Evolutionary conservation across 371 early-diverging fungal genomes (phyloP).

Genomic region (Mortierella sp.): DNA sequence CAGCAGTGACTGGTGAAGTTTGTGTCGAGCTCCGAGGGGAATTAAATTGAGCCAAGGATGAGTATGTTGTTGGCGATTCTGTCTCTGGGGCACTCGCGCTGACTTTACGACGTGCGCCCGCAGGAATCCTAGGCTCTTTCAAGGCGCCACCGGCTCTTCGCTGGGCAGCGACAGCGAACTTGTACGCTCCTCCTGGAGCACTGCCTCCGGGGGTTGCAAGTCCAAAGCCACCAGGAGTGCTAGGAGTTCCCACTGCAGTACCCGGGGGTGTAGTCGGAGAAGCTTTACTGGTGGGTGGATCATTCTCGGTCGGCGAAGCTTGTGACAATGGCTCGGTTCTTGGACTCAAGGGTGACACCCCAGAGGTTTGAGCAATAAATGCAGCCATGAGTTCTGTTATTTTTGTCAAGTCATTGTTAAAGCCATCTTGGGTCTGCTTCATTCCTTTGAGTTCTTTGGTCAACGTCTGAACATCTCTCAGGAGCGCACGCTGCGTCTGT

Average conservation of each 20-base stretch:
- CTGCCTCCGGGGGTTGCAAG: neutral
- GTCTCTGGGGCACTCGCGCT: constrained; percentile 4
- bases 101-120: neutral
- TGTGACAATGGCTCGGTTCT: constrained; percentile 1
- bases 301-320: constrained; percentile 8
- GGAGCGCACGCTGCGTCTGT: constrained; percentile 17
- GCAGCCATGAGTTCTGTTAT: constrained; percentile 8
- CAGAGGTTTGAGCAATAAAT: constrained; percentile 7
- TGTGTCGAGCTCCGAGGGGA: constrained; percentile 1
- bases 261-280: neutral
- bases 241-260: neutral
- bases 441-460: constrained; percentile 12
- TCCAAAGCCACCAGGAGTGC: neutral
- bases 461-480: constrained; percentile 28
- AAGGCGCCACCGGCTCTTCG: neutral
- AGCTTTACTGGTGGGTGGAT: constrained; percentile 20
- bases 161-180: neutral
- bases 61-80: constrained; percentile 14
- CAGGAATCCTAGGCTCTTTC: neutral
- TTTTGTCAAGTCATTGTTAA: constrained; percentile 23
- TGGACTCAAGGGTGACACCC: neutral
- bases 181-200: neutral
- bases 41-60: constrained; percentile 6
- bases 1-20: neutral
- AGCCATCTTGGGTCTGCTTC: constrained; percentile 21